Conservation (phyloP, 768 basidiomycete genomes). For the Paxillus involutus region DNA sequence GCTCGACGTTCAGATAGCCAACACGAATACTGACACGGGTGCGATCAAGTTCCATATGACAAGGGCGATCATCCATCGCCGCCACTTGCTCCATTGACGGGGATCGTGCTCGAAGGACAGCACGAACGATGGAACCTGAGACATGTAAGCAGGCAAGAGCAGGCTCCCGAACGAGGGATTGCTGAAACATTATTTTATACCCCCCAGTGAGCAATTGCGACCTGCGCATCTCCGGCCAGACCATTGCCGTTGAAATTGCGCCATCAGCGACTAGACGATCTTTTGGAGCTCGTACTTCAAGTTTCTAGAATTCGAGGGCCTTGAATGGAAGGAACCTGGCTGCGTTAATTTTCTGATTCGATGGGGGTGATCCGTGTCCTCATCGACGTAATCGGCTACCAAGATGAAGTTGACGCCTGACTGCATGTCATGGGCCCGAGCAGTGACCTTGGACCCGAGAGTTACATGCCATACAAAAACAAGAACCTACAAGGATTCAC, state of each 20-base stretch:
- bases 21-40: conserved; percentile 21
- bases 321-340: neutral
- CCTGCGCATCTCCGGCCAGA: too few species aligned
- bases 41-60: conserved; percentile 30
- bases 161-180: neutral
- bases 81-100: conserved; percentile 27
- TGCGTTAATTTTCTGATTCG: neutral
- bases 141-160: conserved; percentile 14
- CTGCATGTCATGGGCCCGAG: neutral
- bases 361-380: neutral
- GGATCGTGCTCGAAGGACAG: conserved; percentile 23
- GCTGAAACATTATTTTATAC: neutral
- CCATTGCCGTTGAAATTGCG: neutral
- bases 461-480: neutral
- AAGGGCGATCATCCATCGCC: conserved; percentile 27
- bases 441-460: too few species aligned
- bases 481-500: neutral
- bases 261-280: neutral
- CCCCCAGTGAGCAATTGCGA: neutral
- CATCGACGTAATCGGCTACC: neutral
- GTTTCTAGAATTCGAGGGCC: too few species aligned
- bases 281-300: neutral
- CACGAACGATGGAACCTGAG: conserved; percentile 14
- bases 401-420: too few species aligned
- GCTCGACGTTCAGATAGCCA: neutral